Evolutionary conservation across 345 rosid genomes (phyloP).

Genomic region (Balakata baccata): DNA sequence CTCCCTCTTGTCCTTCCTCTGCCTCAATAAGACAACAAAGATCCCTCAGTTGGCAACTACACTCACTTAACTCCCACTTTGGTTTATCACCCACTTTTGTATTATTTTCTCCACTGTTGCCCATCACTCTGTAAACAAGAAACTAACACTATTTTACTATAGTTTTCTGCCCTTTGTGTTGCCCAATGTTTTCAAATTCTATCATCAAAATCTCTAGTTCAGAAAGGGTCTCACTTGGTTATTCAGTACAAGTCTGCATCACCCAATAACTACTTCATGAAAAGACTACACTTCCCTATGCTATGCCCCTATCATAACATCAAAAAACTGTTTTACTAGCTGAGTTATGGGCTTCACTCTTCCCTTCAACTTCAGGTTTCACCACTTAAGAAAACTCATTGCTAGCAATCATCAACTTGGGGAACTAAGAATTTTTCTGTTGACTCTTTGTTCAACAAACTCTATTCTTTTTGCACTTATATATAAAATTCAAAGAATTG

Average conservation of each 20-base stretch:
- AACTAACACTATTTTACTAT: neutral
- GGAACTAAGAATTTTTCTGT: neutral
- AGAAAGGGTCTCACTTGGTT: neutral
- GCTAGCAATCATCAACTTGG: neutral
- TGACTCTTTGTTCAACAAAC: neutral
- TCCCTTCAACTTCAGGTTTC: neutral
- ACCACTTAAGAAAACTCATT: neutral
- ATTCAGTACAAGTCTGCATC: neutral
- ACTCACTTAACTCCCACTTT: conserved; percentile 5
- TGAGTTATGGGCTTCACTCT: neutral
- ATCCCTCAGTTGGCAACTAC: conserved; percentile 8
- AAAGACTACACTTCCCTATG: neutral
- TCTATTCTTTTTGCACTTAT: neutral
- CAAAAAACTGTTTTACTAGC: neutral
- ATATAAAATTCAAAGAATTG: too few relatives aligned
- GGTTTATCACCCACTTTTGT: neutral
- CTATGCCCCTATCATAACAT: too few relatives aligned
- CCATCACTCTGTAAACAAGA: neutral
- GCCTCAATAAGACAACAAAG: conserved; percentile 19
- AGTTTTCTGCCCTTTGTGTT: neutral
- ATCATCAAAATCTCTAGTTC: neutral
- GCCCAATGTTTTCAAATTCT: neutral
- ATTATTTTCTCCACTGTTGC: neutral
- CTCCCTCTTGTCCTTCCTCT: neutral
- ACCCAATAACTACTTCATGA: neutral